Conservation (phyloP, 2,329 filamentous ascomycete genomes). For the Colletotrichum sp. region DNA sequence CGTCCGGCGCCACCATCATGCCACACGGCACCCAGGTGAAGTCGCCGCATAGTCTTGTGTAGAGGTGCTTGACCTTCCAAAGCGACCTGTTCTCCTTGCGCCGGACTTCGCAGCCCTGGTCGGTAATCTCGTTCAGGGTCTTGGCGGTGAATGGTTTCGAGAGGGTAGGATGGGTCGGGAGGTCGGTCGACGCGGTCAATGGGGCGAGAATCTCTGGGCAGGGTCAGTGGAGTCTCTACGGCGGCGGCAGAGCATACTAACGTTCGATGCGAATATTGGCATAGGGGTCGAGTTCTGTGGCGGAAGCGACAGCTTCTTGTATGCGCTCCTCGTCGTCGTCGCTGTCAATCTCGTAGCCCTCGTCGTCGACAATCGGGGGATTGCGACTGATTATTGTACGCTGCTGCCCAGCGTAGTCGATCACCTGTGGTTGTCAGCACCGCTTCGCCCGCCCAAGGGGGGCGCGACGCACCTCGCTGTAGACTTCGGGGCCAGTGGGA, state of each 20-base stretch:
- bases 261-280: conserved; percentile 73
- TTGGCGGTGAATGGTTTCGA: conserved; percentile 77
- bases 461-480: conserved; percentile 68
- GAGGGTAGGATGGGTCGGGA: conserved; percentile 76
- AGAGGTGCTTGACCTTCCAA: conserved; percentile 76
- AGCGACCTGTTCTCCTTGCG: conserved; percentile 76
- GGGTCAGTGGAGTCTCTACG: conserved; percentile 29
- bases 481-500: conserved; percentile 68
- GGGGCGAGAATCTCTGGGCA: conserved; percentile 73
- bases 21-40: conserved; percentile 70
- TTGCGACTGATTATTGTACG: conserved; percentile 78
- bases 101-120: conserved; percentile 73
- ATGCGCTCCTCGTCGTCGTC: conserved; percentile 71
- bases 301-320: conserved; percentile 63
- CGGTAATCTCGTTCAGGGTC: conserved; percentile 73
- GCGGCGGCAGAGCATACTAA: conserved; percentile 43
- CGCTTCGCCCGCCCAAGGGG: background rate
- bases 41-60: conserved; percentile 78
- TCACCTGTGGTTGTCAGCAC: conserved; percentile 51
- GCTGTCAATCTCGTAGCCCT: conserved; percentile 78
- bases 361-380: conserved; percentile 74
- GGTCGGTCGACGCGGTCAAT: conserved; percentile 74
- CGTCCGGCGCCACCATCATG: conserved; percentile 60
- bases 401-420: conserved; percentile 76
- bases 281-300: conserved; percentile 78